These are phyloP conservation scores for Linnemannia schmuckeri DNA, from an alignment of 192 early-diverging fungal species.

Conservation along the genomic window DNA sequence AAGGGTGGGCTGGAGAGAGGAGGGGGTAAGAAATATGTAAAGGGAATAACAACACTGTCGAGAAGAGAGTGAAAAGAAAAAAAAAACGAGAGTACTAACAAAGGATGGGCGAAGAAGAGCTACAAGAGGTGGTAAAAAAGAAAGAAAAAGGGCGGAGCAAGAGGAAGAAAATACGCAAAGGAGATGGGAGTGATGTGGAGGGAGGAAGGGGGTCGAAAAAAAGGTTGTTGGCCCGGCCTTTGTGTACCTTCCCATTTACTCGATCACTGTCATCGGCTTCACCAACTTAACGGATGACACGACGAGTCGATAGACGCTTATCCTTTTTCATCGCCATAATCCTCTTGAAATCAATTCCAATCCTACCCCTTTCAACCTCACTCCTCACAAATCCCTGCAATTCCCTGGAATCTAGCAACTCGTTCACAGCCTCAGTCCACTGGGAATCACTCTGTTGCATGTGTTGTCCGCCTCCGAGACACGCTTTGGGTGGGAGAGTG, in stretches of 20 bases:
- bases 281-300: background rate
- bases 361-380: slow-evolving; percentile 1
- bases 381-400: slow-evolving; percentile 3
- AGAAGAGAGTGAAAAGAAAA: background rate
- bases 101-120: background rate
- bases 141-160: background rate
- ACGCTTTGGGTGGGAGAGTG: background rate
- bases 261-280: background rate
- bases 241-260: background rate
- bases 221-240: background rate
- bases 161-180: background rate
- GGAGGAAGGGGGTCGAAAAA: background rate
- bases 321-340: slow-evolving; percentile 14
- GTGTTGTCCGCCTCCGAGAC: background rate
- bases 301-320: background rate
- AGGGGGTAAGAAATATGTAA: background rate
- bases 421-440: background rate
- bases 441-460: background rate
- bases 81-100: background rate
- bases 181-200: too few relatives aligned
- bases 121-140: background rate
- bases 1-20: too few relatives aligned
- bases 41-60: background rate
- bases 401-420: background rate
- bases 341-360: slow-evolving; percentile 26